A percentile compares a stretch with the other conserved stretches of the same genome.
phyloP scores from a whole-genome alignment of 805 yeast genomes.

The Blastobotrys terrestris region DNA sequence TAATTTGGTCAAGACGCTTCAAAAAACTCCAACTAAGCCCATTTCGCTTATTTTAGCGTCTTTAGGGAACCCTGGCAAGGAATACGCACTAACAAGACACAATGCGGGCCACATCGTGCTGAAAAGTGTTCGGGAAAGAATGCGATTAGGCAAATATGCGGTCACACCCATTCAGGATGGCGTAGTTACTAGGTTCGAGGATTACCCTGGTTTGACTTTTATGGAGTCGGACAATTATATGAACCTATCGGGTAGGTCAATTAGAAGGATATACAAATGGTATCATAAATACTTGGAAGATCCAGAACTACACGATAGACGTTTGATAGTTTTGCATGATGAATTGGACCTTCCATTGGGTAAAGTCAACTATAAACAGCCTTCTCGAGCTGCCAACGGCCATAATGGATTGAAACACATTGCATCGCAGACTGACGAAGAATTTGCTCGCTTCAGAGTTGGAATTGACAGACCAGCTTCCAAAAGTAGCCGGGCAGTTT shows the following conservation, averaged over 20 bases:
- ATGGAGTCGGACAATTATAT: conserved; percentile 54
- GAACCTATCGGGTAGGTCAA: conserved; percentile 64
- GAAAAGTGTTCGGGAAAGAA: conserved; percentile 24
- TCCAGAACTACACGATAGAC: conserved; percentile 22
- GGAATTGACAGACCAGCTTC: conserved; percentile 69
- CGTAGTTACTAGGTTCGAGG: conserved; percentile 18
- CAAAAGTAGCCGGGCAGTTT: conserved; percentile 41
- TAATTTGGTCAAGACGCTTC: background rate
- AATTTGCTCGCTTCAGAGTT: conserved; percentile 59
- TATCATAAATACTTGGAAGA: conserved; percentile 19
- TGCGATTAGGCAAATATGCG: conserved; percentile 6
- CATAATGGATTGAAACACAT: conserved; percentile 78
- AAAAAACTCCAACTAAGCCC: background rate
- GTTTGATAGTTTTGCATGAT: conserved; percentile 65
- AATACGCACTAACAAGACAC: conserved; percentile 60
- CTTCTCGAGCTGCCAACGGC: conserved; percentile 63
- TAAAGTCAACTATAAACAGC: conserved; percentile 52
- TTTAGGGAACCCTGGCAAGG: conserved; percentile 72
- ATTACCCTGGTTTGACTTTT: conserved; percentile 32
- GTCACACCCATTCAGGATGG: conserved; percentile 13
- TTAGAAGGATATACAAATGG: conserved; percentile 44
- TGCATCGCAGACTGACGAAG: conserved; percentile 38
- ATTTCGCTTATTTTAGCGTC: conserved; percentile 30
- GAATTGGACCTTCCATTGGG: conserved; percentile 68
- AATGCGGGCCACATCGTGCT: conserved; percentile 65